These are phyloP conservation scores for Aspergillus egyptiacus DNA, from an alignment of 495 filamentous ascomycete species.

Conservation along the genomic window DNA sequence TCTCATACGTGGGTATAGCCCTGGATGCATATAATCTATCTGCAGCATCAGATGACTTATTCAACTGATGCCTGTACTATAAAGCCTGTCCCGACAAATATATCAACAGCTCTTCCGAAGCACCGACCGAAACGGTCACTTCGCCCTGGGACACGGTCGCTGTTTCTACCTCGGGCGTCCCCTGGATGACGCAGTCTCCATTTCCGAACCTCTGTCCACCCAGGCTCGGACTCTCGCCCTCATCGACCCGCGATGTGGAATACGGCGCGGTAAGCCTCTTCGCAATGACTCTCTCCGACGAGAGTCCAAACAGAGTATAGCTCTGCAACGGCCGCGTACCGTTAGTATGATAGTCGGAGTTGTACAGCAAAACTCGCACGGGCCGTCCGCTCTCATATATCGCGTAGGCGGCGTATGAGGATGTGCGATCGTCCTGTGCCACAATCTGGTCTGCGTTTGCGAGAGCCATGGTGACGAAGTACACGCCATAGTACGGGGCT, in stretches of 20 bases:
- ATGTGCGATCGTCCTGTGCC: constrained; percentile 44
- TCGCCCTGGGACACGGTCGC: no score
- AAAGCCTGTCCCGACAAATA: no score
- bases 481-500: constrained; percentile 54
- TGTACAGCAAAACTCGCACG: constrained; percentile 45
- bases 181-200: constrained; percentile 44
- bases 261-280: constrained; percentile 51
- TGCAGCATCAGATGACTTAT: no score
- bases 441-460: constrained; percentile 47
- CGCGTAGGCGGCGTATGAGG: constrained; percentile 48
- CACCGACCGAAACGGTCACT: no score
- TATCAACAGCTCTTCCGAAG: no score
- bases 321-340: constrained; percentile 41
- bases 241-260: constrained; percentile 44
- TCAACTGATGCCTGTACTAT: no score
- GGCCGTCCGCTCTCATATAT: constrained; percentile 38
- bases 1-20: no score
- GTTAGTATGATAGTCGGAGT: constrained; percentile 51
- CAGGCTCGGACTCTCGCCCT: constrained; percentile 41
- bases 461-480: constrained; percentile 47
- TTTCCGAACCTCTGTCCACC: constrained; percentile 50
- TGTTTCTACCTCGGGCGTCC: no score
- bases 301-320: constrained; percentile 43
- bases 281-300: constrained; percentile 31
- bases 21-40: no score